Evolutionary conservation across 2,329 filamentous ascomycete species (phyloP), one percentile per base, ranked within the genome.

Genomic region (Sporothrix inflata): DNA sequence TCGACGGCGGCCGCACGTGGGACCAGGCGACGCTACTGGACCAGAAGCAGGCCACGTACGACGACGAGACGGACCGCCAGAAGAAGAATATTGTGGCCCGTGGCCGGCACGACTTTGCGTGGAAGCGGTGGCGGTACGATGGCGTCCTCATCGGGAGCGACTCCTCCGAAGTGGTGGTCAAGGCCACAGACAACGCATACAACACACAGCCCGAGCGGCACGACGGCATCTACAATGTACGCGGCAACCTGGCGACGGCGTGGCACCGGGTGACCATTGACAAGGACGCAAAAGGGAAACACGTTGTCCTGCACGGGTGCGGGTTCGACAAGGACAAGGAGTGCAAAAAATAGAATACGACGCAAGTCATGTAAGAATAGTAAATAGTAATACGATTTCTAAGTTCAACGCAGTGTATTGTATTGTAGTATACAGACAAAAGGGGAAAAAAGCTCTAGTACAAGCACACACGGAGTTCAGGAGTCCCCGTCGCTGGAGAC

Each of bases 151-250:
- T 69, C n/a, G 12, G 24, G 3, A 42, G 21, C 2, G 16, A 42
- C 2, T 5, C 85, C 76, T 84, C 84, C 1, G 86, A 84, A 0
- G 81, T 91, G 66, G 81, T 91, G 4, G 89, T 91, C 76, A 91
- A 91, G 80, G 90, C 90, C 7, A 88, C 87, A 1, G 90, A 92
- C 76, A 88, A 90, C 75, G 82, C 85, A 2, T 91, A 91, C 78
- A 91, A 91, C 75, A 88, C 87, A 0, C 90, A 92, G 79, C 89
- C 90, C 0, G 87, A 90, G 77, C 85, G 80, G 51, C 87, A 90
- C 74, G 82, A 83, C 51, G 84, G 84, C 45, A 90, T 88, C 40
- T 91, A 88, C 80, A 91, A 91, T 74, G 81, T 89, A 47, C 83
- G 89, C 1, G 90, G 89, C 0, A 91, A 91, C 78, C 81, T 91